Evolutionary conservation across 2,329 filamentous ascomycete species (phyloP), one percentile per base, ranked within the genome.

Genomic region (Penicillium janthinellum): DNA sequence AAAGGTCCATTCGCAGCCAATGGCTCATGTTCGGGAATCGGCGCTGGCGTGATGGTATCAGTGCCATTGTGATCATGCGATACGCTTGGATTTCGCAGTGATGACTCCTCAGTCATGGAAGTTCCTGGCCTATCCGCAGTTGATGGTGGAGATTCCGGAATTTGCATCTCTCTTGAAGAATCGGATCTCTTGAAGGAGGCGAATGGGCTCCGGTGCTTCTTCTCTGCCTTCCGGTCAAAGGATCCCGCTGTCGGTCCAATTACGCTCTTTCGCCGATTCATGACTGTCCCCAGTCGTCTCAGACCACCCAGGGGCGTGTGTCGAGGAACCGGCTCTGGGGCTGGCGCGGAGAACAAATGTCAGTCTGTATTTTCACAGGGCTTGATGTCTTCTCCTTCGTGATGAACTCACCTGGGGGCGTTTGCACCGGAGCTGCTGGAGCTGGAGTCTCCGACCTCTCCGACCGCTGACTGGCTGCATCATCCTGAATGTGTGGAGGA

Each of bases 401-500:
- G 28, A 15, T 12, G 10, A 28, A 71, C 73, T 73, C 54, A 78
- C 75, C 70, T 61, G 76, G 72, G 17, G 73, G 69, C 44, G 73
- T 66, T 60, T 72, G 71, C 58, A 72, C 54, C 6, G 34, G 15
- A 14, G 52, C 44, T 44, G 31, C 48, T 44, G 51, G 51, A 37
- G 42, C 28, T 37, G 31, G 52, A 45, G 52, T 74, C 20, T 72
- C 79, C 50, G 81, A 84, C 66, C 77, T 61, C 56, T 78, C 79
- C 59, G 84, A 86, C 62, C 81, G 82, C 63, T 85, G 82, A 66
- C 84, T 85, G 58, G 80, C 77, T 58, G 78, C 74, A 71, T 87
- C 84, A 67, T 87, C 84, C 47, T 77, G 74, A 54, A 75, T 66
- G 48, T 70, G 75, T 17, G 78, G 74, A 8, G 78, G 54, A 37